Evolutionary conservation across 306 rosid species (phyloP).

Genomic region (Castanospermum australe): DNA sequence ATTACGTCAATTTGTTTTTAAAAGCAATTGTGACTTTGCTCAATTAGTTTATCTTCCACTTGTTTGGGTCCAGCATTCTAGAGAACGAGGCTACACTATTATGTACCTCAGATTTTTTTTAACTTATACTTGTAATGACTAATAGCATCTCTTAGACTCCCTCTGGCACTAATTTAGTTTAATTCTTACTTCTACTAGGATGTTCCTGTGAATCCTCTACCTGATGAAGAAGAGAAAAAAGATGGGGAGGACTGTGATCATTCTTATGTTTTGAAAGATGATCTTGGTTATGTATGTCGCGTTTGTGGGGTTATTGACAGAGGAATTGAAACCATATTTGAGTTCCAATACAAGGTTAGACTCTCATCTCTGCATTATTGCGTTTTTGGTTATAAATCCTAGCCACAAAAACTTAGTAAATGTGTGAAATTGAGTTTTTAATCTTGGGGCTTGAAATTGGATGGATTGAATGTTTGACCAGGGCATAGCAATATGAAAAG

Average conservation of each 20-base stretch:
- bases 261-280: constrained; percentile 86
- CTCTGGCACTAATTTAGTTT: constrained; percentile 14
- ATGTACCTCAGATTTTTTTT: not conserved
- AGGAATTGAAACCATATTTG: constrained; percentile 81
- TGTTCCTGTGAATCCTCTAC: constrained; percentile 41
- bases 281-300: constrained; percentile 89
- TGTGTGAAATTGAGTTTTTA: not conserved
- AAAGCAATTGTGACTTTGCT: not conserved
- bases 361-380: not conserved
- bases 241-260: constrained; percentile 74
- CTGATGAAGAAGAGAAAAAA: constrained; percentile 41
- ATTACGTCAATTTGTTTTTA: constrained; percentile 3
- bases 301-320: constrained; percentile 79
- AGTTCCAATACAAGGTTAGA: constrained; percentile 71
- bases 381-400: not conserved
- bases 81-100: not conserved
- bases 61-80: not conserved
- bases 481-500: constrained; percentile 4
- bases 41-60: not conserved
- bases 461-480: constrained; percentile 12
- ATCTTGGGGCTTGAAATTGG: constrained; percentile 5
- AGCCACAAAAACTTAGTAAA: not conserved
- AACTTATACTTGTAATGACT: not conserved
- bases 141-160: not conserved
- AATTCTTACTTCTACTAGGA: constrained; percentile 49